Evolutionary conservation across 176 grass and related monocot species (phyloP).

Genomic region (Lolium rigidum): DNA sequence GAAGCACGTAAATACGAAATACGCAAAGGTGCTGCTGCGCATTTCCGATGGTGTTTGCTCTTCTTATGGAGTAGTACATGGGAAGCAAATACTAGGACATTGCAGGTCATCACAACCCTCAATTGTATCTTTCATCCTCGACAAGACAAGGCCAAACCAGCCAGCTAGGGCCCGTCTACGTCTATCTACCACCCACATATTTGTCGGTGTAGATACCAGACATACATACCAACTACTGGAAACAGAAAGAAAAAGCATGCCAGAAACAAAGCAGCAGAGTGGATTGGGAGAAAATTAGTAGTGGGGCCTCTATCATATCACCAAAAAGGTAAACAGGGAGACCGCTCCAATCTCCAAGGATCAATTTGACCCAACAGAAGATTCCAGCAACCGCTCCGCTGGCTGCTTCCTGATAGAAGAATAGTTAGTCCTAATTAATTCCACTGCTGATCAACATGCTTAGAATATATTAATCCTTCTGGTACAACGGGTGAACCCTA

Average conservation of each 20-base stretch:
- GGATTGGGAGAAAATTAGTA: not conserved
- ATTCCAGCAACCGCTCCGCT: not conserved
- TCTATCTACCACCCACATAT: not conserved
- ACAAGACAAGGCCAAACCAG: not conserved
- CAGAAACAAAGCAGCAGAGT: not conserved
- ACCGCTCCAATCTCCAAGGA: not conserved
- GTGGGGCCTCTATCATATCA: not conserved
- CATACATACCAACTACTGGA: not conserved
- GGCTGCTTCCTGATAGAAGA: not conserved
- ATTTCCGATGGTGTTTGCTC: too few species aligned
- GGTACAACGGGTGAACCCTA: too few species aligned
- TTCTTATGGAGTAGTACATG: not conserved
- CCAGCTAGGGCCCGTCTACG: not conserved
- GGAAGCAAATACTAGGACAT: not conserved
- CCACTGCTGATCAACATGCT: not conserved
- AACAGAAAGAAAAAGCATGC: not conserved
- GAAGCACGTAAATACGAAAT: too few species aligned
- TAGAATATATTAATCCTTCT: not conserved
- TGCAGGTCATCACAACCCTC: not conserved
- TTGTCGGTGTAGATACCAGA: not conserved
- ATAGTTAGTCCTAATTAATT: slow-evolving; percentile 1
- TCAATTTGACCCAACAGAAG: not conserved
- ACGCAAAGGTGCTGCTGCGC: too few species aligned
- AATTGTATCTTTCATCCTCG: not conserved
- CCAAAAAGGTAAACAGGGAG: not conserved